Evolutionary conservation across 2,329 filamentous ascomycete species (phyloP).

Genomic region (Botryosphaeria dothidea): DNA sequence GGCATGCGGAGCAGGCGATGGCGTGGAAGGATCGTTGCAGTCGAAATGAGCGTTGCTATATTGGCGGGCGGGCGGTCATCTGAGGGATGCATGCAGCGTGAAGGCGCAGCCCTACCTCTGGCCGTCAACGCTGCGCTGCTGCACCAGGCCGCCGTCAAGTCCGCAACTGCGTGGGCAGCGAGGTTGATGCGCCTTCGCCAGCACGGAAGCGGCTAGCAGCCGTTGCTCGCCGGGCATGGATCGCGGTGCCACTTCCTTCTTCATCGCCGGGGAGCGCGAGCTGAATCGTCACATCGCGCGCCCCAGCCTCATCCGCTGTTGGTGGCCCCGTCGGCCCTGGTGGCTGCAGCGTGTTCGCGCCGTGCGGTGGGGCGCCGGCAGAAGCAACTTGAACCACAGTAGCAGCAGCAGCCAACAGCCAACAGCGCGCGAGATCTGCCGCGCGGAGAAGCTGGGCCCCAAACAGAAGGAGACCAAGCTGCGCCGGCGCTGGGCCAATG

Average conservation of each 20-base stretch:
- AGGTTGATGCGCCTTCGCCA: background rate
- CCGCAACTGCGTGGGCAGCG: background rate
- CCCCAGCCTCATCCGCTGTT: slow-evolving; percentile 17
- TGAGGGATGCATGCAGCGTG: slow-evolving; percentile 8
- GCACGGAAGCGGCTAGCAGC: slow-evolving; percentile 15
- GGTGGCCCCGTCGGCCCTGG: background rate
- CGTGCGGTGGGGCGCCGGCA: slow-evolving; percentile 10
- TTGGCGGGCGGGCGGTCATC: slow-evolving; percentile 13
- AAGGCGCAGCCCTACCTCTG: slow-evolving; percentile 17
- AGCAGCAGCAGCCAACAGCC: background rate
- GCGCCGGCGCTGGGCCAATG: background rate
- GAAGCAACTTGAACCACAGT: background rate
- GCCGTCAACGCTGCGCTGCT: background rate
- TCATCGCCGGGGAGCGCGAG: slow-evolving; percentile 12
- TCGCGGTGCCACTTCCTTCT: slow-evolving; percentile 15
- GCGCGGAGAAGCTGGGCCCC: slow-evolving; percentile 19
- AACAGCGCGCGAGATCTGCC: slow-evolving; percentile 16
- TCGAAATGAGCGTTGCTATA: slow-evolving; percentile 16
- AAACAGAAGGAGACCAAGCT: slow-evolving; percentile 14
- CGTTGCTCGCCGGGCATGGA: slow-evolving; percentile 9
- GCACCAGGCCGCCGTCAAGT: slow-evolving; percentile 4
- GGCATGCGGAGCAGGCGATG: background rate
- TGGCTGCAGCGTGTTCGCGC: slow-evolving; percentile 10
- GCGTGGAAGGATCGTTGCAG: slow-evolving; percentile 12
- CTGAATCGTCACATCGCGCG: slow-evolving; percentile 11